phyloP scores from a whole-genome alignment of 768 basidiomycete genomes.

The Tephrocybe sp. region DNA sequence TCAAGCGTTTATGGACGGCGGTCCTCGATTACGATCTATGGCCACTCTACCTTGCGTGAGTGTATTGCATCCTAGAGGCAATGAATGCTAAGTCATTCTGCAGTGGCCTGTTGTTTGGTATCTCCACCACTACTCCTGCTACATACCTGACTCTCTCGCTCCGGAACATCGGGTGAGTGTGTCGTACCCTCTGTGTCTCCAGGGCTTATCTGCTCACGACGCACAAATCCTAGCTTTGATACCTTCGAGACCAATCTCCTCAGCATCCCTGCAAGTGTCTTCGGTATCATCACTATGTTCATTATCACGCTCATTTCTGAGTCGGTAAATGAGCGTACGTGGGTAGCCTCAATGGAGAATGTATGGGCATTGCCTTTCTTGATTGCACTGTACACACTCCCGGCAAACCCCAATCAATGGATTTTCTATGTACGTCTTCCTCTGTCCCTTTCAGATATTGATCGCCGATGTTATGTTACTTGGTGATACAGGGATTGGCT shows the following conservation, averaged over 20 bases:
- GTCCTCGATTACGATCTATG: slow-evolving; percentile 64
- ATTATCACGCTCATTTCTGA: slow-evolving; percentile 51
- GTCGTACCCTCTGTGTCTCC: neutral
- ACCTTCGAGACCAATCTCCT: slow-evolving; percentile 64
- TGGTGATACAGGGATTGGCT: slow-evolving; percentile 33
- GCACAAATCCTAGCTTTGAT: slow-evolving; percentile 39
- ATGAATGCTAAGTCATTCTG: neutral
- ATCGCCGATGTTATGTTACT: neutral
- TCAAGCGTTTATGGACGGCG: slow-evolving; percentile 51
- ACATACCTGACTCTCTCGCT: slow-evolving; percentile 63
- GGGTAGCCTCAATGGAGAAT: slow-evolving; percentile 53
- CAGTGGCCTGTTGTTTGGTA: slow-evolving; percentile 54
- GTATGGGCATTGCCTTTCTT: slow-evolving; percentile 65
- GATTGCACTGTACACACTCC: slow-evolving; percentile 51
- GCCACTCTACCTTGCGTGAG: slow-evolving; percentile 61
- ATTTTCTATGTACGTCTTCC: slow-evolving; percentile 43
- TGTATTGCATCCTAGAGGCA: neutral
- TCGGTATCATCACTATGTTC: slow-evolving; percentile 54
- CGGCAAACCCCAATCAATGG: slow-evolving; percentile 52
- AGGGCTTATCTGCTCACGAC: neutral
- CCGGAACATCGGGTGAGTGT: slow-evolving; percentile 46
- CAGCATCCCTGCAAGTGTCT: slow-evolving; percentile 53
- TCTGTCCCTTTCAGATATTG: neutral
- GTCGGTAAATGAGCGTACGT: slow-evolving; percentile 50
- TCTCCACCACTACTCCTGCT: slow-evolving; percentile 45